Percentiles rank a stretch among this genome's conserved stretches.
Evolutionary conservation across 805 yeast genomes (phyloP).

Genomic region (Candida ponderosae): DNA sequence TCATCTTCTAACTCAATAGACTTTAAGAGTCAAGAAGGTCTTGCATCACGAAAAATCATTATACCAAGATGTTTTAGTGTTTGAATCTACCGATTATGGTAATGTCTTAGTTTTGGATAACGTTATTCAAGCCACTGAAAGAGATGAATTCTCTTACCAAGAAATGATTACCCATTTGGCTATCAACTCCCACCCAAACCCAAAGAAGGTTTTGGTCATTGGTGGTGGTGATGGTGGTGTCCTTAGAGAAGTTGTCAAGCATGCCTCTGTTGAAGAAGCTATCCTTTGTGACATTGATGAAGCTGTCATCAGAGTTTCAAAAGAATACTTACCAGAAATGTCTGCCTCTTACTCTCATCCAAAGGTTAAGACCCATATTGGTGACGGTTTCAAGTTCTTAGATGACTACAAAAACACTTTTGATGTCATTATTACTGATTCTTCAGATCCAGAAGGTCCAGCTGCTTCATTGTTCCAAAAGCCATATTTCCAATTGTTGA

Average conservation of each 20-base stretch:
- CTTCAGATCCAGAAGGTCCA: constrained; percentile 94
- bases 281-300: constrained; percentile 88
- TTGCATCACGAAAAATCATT: constrained; percentile 60
- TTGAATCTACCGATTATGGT: constrained; percentile 69
- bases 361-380: constrained; percentile 56
- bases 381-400: constrained; percentile 80
- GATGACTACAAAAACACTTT: constrained; percentile 36
- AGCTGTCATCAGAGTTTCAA: constrained; percentile 65
- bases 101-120: constrained; percentile 88
- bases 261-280: constrained; percentile 51
- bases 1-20: constrained; percentile 9
- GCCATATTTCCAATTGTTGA: constrained; percentile 62
- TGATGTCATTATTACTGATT: constrained; percentile 86
- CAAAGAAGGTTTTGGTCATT: constrained; percentile 72
- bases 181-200: constrained; percentile 65
- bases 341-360: constrained; percentile 56
- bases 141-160: constrained; percentile 91
- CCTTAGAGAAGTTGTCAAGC: constrained; percentile 79
- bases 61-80: constrained; percentile 79
- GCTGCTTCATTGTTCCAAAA: constrained; percentile 83
- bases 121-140: constrained; percentile 82
- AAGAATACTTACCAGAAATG: constrained; percentile 72
- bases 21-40: constrained; percentile 50
- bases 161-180: constrained; percentile 87
- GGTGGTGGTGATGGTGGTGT: constrained; percentile 99